Conservation (phyloP, 495 filamentous ascomycete species). For the Tuber melanosporum region DNA sequence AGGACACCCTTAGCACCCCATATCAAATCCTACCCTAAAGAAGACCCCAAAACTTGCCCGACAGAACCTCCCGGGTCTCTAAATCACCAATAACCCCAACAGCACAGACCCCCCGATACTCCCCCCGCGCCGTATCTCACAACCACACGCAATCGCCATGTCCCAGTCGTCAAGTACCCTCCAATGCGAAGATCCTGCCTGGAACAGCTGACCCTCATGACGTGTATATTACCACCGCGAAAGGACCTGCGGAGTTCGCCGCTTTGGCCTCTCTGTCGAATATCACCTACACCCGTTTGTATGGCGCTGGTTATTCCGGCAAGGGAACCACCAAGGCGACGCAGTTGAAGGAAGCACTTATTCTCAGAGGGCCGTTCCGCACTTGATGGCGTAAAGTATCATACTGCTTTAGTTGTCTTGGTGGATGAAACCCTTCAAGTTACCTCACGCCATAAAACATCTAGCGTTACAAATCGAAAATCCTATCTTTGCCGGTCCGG, state of each 20-base stretch:
- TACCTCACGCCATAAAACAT: conserved; percentile 73
- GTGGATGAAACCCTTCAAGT: conserved; percentile 57
- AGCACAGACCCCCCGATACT: conserved; percentile 51
- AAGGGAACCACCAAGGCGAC: conserved; percentile 57
- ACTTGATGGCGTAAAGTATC: conserved; percentile 50
- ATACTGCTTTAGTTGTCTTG: conserved; percentile 58
- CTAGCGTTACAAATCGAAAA: conserved; percentile 55
- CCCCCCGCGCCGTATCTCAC: conserved; percentile 57
- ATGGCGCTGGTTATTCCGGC: conserved; percentile 45
- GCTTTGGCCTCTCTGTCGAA: conserved; percentile 81
- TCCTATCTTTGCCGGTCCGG: conserved; percentile 66
- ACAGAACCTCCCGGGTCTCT: conserved; percentile 80
- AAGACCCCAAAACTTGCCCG: conserved; percentile 71
- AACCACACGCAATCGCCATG: conserved; percentile 68
- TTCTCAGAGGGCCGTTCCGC: conserved; percentile 60
- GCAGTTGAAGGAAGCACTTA: conserved; percentile 56
- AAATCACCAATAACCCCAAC: conserved; percentile 73
- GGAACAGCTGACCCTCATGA: conserved; percentile 71
- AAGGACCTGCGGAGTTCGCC: conserved; percentile 57
- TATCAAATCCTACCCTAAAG: conserved; percentile 70
- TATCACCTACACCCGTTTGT: conserved; percentile 68
- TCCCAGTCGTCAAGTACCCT: background rate
- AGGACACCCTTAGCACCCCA: conserved; percentile 82
- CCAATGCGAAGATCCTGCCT: conserved; percentile 42
- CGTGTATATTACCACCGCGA: conserved; percentile 59